Percentiles rank a stretch among this genome's conserved stretches.
Conservation (phyloP, 108 stramenopile species). For the Parmales sp. region DNA sequence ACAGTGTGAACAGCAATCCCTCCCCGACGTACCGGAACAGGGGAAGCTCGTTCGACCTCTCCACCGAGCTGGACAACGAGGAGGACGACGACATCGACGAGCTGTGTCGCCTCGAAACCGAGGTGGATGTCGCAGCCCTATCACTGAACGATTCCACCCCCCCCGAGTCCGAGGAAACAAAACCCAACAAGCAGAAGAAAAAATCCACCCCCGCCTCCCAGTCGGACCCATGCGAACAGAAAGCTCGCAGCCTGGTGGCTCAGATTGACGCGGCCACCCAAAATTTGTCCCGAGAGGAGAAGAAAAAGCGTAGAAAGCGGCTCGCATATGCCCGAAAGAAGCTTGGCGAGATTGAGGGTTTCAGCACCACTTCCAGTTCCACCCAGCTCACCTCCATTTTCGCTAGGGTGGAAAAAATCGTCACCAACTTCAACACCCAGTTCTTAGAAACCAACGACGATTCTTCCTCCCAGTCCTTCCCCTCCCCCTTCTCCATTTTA, state of each 20-base stretch:
- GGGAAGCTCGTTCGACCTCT: not conserved
- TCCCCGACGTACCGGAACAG: not conserved
- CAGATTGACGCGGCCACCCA: not conserved
- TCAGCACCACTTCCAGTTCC: no score
- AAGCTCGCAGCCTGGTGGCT: constrained; percentile 1
- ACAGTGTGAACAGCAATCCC: not conserved
- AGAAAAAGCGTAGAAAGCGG: constrained; percentile 7
- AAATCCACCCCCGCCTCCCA: not conserved
- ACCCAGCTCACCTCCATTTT: no score
- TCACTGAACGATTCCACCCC: not conserved
- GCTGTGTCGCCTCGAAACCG: not conserved
- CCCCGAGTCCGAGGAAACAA: no score
- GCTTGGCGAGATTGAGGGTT: constrained; percentile 1
- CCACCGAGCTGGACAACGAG: not conserved
- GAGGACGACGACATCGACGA: not conserved
- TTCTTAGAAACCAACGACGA: no score
- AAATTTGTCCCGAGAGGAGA: not conserved
- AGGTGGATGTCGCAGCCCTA: not conserved
- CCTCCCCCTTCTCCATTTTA: no score
- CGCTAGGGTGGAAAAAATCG: no score
- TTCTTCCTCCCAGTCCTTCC: no score
- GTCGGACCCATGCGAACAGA: not conserved
- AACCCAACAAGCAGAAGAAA: no score
- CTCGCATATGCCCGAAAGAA: not conserved
- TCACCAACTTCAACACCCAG: no score